Evolutionary conservation across 331 rosid species (phyloP).

Genomic region (Dryas integrifolia): DNA sequence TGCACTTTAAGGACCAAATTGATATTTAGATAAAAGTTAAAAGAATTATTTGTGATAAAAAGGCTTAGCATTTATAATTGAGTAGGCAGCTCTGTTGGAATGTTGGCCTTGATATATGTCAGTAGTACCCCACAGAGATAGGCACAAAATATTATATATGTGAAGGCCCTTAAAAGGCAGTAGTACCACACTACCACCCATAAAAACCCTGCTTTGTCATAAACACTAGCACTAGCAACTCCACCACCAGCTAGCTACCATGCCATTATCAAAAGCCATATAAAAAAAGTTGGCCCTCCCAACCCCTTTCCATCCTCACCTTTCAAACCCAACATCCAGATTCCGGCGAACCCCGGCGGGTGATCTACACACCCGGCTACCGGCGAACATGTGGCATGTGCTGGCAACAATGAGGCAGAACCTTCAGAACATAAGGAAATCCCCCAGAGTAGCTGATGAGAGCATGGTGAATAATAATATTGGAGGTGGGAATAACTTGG

Average conservation of each 20-base stretch:
- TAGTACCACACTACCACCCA: constrained; percentile 29
- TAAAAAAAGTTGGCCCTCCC: constrained; percentile 3
- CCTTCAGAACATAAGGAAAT: constrained; percentile 56
- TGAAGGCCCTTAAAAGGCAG: constrained; percentile 40
- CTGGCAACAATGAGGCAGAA: constrained; percentile 51
- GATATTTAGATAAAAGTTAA: no score
- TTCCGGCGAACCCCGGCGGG: background rate
- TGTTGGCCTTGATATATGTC: constrained; percentile 36
- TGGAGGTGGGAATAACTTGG: constrained; percentile 30
- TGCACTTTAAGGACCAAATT: no score
- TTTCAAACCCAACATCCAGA: background rate
- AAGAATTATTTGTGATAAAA: no score
- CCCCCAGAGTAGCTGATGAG: constrained; percentile 75
- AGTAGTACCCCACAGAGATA: constrained; percentile 39
- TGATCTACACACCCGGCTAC: no score
- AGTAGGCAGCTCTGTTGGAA: constrained; percentile 59
- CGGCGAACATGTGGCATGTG: constrained; percentile 44
- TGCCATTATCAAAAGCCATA: constrained; percentile 44
- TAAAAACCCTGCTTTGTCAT: constrained; percentile 43
- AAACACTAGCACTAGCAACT: constrained; percentile 57
- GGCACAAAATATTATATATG: background rate
- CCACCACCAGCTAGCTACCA: constrained; percentile 34
- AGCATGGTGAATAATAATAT: constrained; percentile 40
- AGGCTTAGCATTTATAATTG: background rate
- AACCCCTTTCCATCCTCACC: constrained; percentile 23